These are phyloP conservation scores for Clathrospora elynae DNA, from an alignment of 2,329 filamentous ascomycete genomes.

Conservation along the genomic window DNA sequence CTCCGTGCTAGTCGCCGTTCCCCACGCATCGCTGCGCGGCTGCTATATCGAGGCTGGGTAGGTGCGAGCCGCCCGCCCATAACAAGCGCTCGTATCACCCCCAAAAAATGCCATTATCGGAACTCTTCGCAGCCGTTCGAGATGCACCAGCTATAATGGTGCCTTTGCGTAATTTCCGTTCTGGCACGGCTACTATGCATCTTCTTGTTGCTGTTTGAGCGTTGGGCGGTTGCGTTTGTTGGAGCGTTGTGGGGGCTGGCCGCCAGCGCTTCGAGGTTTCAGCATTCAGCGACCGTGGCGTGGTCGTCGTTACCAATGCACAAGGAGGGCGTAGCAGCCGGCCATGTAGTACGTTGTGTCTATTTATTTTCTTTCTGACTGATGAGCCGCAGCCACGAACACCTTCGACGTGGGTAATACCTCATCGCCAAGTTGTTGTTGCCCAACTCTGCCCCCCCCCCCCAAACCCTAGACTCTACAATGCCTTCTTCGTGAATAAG, in stretches of 20 bases:
- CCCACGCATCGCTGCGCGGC: constrained; percentile 27
- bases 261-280: constrained; percentile 28
- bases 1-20: constrained; percentile 31
- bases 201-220: constrained; percentile 16
- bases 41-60: constrained; percentile 29
- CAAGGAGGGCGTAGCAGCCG: constrained; percentile 11
- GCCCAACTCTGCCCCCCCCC: constrained; percentile 1
- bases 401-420: no score
- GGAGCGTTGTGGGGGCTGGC: constrained; percentile 13
- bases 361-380: not conserved
- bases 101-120: constrained; percentile 26
- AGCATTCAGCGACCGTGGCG: constrained; percentile 22
- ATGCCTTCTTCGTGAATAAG: not conserved
- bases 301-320: constrained; percentile 4
- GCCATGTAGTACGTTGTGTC: not conserved
- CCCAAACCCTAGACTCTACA: not conserved
- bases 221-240: constrained; percentile 18
- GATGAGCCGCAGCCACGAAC: constrained; percentile 2
- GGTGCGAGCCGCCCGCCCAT: constrained; percentile 26
- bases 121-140: constrained; percentile 18
- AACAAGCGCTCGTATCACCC: constrained; percentile 37
- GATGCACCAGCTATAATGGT: constrained; percentile 20
- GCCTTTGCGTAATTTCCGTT: constrained; percentile 21
- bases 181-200: constrained; percentile 12
- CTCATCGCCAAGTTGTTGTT: not conserved